phyloP scores from a whole-genome alignment of 192 early-diverging fungal genomes.

The Chytriomyces confervae region DNA sequence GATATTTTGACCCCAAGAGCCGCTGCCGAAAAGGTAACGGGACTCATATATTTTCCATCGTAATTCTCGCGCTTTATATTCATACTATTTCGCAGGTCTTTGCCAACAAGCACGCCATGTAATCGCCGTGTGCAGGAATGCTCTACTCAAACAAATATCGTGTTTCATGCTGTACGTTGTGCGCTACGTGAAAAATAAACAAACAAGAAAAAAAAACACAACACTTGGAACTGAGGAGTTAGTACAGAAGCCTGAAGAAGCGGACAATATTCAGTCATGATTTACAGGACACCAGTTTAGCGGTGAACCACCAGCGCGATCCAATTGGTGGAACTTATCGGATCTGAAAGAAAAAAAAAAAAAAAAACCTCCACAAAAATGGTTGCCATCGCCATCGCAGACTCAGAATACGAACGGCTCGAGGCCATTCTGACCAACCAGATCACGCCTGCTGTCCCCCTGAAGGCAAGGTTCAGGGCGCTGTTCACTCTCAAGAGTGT shows the following conservation, averaged over 20 bases:
- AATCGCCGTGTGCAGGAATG: neutral
- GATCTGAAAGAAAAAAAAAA: no score
- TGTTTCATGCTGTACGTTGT: neutral
- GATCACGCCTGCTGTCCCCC: constrained; percentile 46
- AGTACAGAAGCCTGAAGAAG: no score
- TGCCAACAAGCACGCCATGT: constrained; percentile 41
- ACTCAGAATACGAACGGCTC: constrained; percentile 32
- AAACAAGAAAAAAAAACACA: neutral
- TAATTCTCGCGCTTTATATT: neutral
- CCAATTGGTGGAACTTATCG: no score
- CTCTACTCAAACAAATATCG: neutral
- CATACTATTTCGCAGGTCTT: constrained; percentile 31
- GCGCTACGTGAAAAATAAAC: neutral
- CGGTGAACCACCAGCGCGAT: no score
- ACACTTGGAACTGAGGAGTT: no score
- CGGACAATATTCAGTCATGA: no score
- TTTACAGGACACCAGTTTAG: no score
- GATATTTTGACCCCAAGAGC: constrained; percentile 87
- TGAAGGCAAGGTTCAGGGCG: constrained; percentile 88
- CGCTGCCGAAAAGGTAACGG: constrained; percentile 76
- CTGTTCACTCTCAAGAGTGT: constrained; percentile 91
- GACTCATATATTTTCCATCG: constrained; percentile 5
- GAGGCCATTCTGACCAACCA: constrained; percentile 33
- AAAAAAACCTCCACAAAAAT: neutral
- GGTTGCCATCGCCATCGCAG: constrained; percentile 1